A percentile compares a stretch with the other conserved stretches of the same genome.
Evolutionary conservation across 441 rosid species (phyloP).

Genomic region (Bocquillonia castaneifolia): DNA sequence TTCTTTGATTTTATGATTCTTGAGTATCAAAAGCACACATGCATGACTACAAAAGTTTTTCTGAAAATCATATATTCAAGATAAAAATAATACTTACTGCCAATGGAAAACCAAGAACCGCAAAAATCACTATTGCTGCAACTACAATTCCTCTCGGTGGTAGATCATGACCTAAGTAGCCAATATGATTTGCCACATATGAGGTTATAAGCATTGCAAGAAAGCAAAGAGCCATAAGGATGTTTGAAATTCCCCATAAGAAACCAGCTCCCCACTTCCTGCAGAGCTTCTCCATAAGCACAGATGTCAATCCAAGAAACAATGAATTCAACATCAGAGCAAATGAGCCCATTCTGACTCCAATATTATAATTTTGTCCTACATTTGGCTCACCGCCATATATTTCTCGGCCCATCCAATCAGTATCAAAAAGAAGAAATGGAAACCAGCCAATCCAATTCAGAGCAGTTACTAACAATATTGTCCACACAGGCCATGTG

Average conservation of each 20-base stretch:
- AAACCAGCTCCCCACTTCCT: conserved; percentile 96
- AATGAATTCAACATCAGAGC: conserved; percentile 91
- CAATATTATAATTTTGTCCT: conserved; percentile 53
- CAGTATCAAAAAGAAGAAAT: conserved; percentile 87
- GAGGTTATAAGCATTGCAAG: conserved; percentile 64
- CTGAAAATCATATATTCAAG: not conserved
- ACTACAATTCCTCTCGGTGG: conserved; percentile 72
- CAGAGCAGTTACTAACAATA: conserved; percentile 77
- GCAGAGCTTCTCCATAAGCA: conserved; percentile 91
- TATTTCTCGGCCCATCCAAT: conserved; percentile 97
- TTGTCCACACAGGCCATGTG: conserved; percentile 70
- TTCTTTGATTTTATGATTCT: not conserved
- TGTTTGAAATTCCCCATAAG: conserved; percentile 81
- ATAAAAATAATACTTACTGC: conserved; percentile 55
- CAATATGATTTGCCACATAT: conserved; percentile 52
- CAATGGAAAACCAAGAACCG: conserved; percentile 85
- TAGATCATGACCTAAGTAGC: conserved; percentile 47
- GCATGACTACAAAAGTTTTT: not conserved
- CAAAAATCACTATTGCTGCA: conserved; percentile 57
- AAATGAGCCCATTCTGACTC: conserved; percentile 88
- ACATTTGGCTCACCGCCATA: conserved; percentile 79
- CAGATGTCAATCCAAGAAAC: conserved; percentile 81
- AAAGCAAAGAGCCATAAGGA: conserved; percentile 84
- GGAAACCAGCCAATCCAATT: conserved; percentile 99
- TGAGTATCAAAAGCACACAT: not conserved